Evolutionary conservation across 257 asterid species (phyloP), one percentile per base, ranked within the genome.

Genomic region (Euphrasia confusa): DNA sequence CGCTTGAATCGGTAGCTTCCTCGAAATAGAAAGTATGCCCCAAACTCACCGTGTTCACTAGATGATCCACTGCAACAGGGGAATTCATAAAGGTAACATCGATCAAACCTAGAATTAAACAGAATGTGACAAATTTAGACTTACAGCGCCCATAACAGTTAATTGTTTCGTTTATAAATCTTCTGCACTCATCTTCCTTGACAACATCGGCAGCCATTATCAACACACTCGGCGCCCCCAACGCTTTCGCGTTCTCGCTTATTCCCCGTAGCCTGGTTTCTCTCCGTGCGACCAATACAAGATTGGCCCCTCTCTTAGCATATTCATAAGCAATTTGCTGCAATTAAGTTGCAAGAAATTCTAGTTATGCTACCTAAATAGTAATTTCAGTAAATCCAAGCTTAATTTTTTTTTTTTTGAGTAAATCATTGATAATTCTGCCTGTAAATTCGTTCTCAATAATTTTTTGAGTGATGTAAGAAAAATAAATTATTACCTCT

Each of bases 21-120:
- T 91, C 98, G n/a, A 88, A 87, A 72, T 83, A 83, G 86, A 88
- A 91, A 27, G 95, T 88, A 64, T 91, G 96, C 4, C 95, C 98
- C 64, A 91, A 68, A 58, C 89, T 88, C 12, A 84, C 96, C 2
- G 96, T 83, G 70, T 88, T 91, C 59, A 91, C 98, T 2, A 91
- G 81, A 84, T 91, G 98, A 74, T 91, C 98, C 72, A 91, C 96
- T 91, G 78, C 77, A 82, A 50, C 2, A 5, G 1, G 18, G 18
- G 15, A 49, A 17, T 1, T 15, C 6, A 50, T 1, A 15, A 15
- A 15, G 4, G 10, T 49, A 7, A 54, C n/a, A 8, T 21, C 11
- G 24, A 27, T 27, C 33, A 30, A 30, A 30, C 4, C 4, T 4
- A 30, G 33, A 28, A 28, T 2, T 3, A 30, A 30, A 30, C 4